These are phyloP conservation scores for Symbiotaphrina buchneri DNA, from an alignment of 495 filamentous ascomycete genomes.

Conservation along the genomic window DNA sequence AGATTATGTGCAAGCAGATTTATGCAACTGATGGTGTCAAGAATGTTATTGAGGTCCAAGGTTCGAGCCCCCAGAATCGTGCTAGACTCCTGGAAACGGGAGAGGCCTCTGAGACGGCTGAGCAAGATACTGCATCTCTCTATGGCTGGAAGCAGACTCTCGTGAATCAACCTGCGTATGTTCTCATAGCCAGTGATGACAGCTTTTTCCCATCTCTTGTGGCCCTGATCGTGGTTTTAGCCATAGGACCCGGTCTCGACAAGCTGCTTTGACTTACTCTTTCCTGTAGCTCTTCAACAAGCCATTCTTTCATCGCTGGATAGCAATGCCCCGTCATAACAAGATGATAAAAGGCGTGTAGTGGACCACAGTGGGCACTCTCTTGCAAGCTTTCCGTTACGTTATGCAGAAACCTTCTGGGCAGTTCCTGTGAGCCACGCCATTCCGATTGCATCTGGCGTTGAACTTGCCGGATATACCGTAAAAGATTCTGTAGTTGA, in stretches of 20 bases:
- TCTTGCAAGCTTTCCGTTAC: conserved; percentile 43
- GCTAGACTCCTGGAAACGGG: conserved; percentile 51
- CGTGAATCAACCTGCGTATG: conserved; percentile 55
- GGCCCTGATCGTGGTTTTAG: conserved; percentile 30
- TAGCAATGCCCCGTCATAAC: conserved; percentile 69
- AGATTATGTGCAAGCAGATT: conserved; percentile 52
- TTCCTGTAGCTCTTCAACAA: conserved; percentile 70
- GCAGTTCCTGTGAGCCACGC: conserved; percentile 63
- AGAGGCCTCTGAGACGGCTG: conserved; percentile 65
- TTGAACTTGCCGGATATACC: conserved; percentile 61
- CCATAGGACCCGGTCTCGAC: not conserved
- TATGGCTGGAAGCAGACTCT: conserved; percentile 70
- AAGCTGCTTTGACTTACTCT: conserved; percentile 39
- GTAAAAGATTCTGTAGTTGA: conserved; percentile 60
- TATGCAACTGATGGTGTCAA: conserved; percentile 18
- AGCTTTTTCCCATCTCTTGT: conserved; percentile 89
- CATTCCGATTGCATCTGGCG: conserved; percentile 54
- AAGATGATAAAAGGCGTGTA: conserved; percentile 64
- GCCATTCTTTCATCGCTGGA: conserved; percentile 58
- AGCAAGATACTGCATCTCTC: conserved; percentile 68
- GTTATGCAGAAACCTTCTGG: conserved; percentile 48
- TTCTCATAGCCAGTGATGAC: conserved; percentile 53
- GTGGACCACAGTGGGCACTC: conserved; percentile 36
- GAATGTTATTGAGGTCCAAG: conserved; percentile 13
- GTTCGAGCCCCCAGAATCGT: conserved; percentile 39